Conservation (phyloP, 2,329 filamentous ascomycete genomes). For the Claviceps sorghi region DNA sequence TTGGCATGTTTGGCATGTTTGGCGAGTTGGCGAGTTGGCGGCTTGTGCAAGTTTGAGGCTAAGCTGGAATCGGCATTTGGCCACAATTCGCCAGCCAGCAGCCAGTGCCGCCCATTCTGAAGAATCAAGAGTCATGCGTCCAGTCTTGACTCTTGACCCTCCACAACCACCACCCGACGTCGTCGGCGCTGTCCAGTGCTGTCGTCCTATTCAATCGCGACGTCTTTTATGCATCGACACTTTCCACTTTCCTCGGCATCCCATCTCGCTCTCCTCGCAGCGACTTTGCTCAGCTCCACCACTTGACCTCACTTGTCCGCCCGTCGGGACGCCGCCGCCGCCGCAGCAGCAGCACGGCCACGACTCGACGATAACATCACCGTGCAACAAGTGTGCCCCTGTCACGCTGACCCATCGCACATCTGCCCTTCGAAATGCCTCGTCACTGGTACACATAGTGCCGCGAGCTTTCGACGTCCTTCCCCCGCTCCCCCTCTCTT, state of each 20-base stretch:
- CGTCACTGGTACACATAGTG: neutral
- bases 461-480: neutral
- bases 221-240: neutral
- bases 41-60: neutral
- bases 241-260: neutral
- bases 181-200: neutral
- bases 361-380: neutral
- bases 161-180: neutral
- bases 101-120: neutral
- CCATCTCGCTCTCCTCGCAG: neutral
- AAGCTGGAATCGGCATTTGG: neutral
- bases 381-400: neutral
- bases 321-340: neutral
- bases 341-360: neutral
- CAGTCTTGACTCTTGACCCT: neutral
- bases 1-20: too few relatives aligned
- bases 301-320: neutral
- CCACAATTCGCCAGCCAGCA: neutral
- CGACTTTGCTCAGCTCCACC: neutral
- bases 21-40: neutral
- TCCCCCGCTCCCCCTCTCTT: neutral
- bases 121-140: neutral
- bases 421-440: constrained; percentile 1
- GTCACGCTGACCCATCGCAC: neutral
- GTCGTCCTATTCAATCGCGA: neutral